These are phyloP conservation scores for Lippia alba DNA, from an alignment of 305 asterid species.

Conservation along the genomic window DNA sequence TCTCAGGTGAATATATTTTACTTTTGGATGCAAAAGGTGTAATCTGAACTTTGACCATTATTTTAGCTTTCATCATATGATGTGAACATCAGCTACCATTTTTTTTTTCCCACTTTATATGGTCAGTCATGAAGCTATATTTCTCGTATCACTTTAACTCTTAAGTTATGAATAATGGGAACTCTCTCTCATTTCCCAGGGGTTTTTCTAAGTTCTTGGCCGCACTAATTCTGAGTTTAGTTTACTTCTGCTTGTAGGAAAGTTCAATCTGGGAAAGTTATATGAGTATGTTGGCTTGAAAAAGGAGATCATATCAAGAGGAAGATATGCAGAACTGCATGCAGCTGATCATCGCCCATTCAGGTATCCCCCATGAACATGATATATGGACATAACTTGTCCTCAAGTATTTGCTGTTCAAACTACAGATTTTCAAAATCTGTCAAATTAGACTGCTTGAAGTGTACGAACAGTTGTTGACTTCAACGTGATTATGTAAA, in stretches of 20 bases:
- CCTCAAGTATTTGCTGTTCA: background rate
- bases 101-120: too few relatives aligned
- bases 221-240: background rate
- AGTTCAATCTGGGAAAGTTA: slow-evolving; percentile 65
- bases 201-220: background rate
- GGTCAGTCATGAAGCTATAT: too few relatives aligned
- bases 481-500: background rate
- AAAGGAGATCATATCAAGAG: slow-evolving; percentile 76
- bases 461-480: background rate
- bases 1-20: too few relatives aligned
- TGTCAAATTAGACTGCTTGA: background rate
- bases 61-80: too few relatives aligned
- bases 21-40: too few relatives aligned
- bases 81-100: too few relatives aligned
- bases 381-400: slow-evolving; percentile 5
- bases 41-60: too few relatives aligned
- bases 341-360: slow-evolving; percentile 76
- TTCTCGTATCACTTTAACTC: too few relatives aligned
- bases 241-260: slow-evolving; percentile 48
- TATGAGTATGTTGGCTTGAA: slow-evolving; percentile 75
- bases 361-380: slow-evolving; percentile 48
- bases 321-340: slow-evolving; percentile 67
- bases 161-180: too few relatives aligned
- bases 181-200: too few relatives aligned
- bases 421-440: background rate